Evolutionary conservation across 257 asterid species (phyloP).

Genomic region (Gentiana dahurica): DNA sequence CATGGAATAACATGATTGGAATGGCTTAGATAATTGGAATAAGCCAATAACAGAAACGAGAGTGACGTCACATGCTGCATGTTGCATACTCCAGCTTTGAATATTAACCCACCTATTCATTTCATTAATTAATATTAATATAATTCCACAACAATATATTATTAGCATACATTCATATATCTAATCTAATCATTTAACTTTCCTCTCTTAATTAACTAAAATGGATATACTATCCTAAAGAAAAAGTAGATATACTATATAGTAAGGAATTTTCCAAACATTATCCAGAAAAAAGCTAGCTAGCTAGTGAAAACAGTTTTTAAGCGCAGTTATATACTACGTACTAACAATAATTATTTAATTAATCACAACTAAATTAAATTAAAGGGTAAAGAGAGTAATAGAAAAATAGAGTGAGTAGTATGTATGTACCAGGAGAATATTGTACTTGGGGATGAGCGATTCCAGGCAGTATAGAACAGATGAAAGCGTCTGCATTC

Average conservation of each 20-base stretch:
- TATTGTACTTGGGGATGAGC: constrained; percentile 68
- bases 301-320: too few relatives aligned
- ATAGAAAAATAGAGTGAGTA: background rate
- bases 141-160: too few relatives aligned
- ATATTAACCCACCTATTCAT: constrained; percentile 45
- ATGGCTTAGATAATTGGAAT: constrained; percentile 82
- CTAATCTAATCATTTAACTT: too few relatives aligned
- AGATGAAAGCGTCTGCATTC: constrained; percentile 71
- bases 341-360: too few relatives aligned
- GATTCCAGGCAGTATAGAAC: constrained; percentile 75
- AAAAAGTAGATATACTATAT: too few relatives aligned
- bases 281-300: background rate
- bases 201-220: too few relatives aligned
- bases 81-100: constrained; percentile 82
- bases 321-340: too few relatives aligned
- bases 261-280: background rate
- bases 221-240: background rate
- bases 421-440: constrained; percentile 54
- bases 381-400: too few relatives aligned
- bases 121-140: too few relatives aligned
- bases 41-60: constrained; percentile 64
- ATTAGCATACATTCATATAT: too few relatives aligned
- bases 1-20: constrained; percentile 71
- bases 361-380: too few relatives aligned
- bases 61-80: constrained; percentile 94